These are phyloP conservation scores for Kwoniella europaea DNA, from an alignment of 768 basidiomycete species.

Conservation along the genomic window DNA sequence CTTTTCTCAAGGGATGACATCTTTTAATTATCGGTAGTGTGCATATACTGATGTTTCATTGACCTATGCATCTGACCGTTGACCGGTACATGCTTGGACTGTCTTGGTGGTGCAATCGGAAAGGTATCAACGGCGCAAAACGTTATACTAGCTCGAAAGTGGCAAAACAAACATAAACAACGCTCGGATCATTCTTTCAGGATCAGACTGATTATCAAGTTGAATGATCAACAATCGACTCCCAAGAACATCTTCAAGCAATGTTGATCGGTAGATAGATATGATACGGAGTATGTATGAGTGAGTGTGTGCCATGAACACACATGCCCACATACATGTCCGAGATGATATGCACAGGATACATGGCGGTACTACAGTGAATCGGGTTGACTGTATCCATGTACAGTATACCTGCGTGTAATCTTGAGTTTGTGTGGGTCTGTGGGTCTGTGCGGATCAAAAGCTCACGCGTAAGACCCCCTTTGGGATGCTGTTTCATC, in stretches of 20 bases:
- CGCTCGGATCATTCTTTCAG: constrained; percentile 4
- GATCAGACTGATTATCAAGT: constrained; percentile 1
- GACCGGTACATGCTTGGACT: background rate
- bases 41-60: background rate
- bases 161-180: background rate
- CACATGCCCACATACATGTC: too few species aligned
- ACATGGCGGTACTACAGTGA: background rate
- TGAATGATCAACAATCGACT: constrained; percentile 8
- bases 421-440: too few species aligned
- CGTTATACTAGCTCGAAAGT: constrained; percentile 6
- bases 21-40: background rate
- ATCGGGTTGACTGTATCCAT: background rate
- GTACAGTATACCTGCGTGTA: background rate
- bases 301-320: background rate
- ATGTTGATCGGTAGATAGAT: background rate
- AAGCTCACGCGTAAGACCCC: constrained; percentile 6
- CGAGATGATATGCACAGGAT: background rate
- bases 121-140: background rate
- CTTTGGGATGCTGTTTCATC: constrained; percentile 9
- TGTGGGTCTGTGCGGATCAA: constrained; percentile 18
- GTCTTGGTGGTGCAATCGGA: background rate
- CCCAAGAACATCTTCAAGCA: background rate
- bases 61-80: background rate
- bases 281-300: background rate
- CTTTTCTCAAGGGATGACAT: background rate